A percentile compares a stretch with the other conserved stretches of the same genome.
Evolutionary conservation across 1,284 basidiomycete species (phyloP).

Genomic region (Ustilago hordei): DNA sequence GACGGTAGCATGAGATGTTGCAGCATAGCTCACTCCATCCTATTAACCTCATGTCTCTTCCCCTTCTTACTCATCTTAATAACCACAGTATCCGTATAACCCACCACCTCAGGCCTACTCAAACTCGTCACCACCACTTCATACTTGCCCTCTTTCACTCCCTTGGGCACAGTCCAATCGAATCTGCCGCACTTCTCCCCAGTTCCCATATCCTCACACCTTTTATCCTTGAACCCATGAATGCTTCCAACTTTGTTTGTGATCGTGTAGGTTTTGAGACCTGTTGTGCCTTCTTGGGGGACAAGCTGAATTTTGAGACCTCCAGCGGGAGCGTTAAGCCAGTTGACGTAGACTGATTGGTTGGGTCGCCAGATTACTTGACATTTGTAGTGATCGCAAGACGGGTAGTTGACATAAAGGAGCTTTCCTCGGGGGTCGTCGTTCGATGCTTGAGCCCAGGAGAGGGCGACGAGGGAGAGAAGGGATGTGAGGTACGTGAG

Average conservation of each 20-base stretch:
- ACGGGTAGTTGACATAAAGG: conserved; percentile 46
- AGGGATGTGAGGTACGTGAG: conserved; percentile 12
- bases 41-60: conserved; percentile 21
- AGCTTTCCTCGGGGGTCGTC: conserved; percentile 47
- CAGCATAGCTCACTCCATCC: background rate
- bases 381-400: conserved; percentile 38
- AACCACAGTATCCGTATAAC: conserved; percentile 54
- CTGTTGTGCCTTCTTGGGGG: conserved; percentile 40
- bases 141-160: conserved; percentile 36
- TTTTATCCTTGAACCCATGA: conserved; percentile 19
- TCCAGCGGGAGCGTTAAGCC: conserved; percentile 44
- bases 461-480: conserved; percentile 2
- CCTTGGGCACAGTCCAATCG: conserved; percentile 29
- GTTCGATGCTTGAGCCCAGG: conserved; percentile 26
- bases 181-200: conserved; percentile 40
- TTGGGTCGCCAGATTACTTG: conserved; percentile 34
- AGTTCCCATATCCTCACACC: conserved; percentile 33
- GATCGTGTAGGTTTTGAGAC: conserved; percentile 37
- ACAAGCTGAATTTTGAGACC: conserved; percentile 38
- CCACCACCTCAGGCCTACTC: conserved; percentile 19
- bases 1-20: no score
- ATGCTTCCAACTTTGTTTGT: conserved; percentile 34
- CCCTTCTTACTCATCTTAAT: conserved; percentile 27
- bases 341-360: conserved; percentile 36
- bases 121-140: conserved; percentile 32